Evolutionary conservation across 139 green algal genomes (phyloP).

Genomic region (Chlamydomonas sphaeroides): DNA sequence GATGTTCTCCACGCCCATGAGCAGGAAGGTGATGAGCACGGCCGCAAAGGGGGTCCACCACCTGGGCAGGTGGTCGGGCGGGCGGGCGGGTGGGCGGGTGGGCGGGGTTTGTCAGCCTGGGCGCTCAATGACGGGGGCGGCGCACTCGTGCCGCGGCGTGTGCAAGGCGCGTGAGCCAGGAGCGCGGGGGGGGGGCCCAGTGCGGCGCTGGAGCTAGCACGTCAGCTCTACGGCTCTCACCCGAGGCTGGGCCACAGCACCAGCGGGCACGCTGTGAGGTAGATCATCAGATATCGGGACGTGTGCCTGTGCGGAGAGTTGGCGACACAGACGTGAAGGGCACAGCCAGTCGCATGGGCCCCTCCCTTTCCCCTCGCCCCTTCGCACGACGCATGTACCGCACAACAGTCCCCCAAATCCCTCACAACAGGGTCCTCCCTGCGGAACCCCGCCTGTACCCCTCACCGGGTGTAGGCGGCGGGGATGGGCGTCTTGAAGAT

Average conservation of each 20-base stretch:
- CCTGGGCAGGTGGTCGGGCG: not conserved
- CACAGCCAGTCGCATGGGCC: no score
- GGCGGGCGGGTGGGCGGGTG: not conserved
- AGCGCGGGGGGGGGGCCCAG: no score
- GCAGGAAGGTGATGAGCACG: slow-evolving; percentile 51
- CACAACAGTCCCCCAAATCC: no score
- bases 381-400: no score
- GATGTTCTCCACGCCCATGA: slow-evolving; percentile 61
- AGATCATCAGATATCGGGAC: slow-evolving; percentile 46
- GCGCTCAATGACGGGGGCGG: not conserved
- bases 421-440: no score
- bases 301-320: slow-evolving; percentile 29
- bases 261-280: slow-evolving; percentile 35
- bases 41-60: slow-evolving; percentile 39
- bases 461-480: slow-evolving; percentile 66
- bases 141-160: no score
- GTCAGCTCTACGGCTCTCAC: no score
- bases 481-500: slow-evolving; percentile 75
- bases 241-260: slow-evolving; percentile 38
- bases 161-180: no score
- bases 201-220: no score
- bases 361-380: no score
- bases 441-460: slow-evolving; percentile 58
- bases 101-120: no score
- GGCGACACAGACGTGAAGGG: no score